phyloP scores from a whole-genome alignment of 805 yeast genomes.

The Kluyveromyces nonfermentans region DNA sequence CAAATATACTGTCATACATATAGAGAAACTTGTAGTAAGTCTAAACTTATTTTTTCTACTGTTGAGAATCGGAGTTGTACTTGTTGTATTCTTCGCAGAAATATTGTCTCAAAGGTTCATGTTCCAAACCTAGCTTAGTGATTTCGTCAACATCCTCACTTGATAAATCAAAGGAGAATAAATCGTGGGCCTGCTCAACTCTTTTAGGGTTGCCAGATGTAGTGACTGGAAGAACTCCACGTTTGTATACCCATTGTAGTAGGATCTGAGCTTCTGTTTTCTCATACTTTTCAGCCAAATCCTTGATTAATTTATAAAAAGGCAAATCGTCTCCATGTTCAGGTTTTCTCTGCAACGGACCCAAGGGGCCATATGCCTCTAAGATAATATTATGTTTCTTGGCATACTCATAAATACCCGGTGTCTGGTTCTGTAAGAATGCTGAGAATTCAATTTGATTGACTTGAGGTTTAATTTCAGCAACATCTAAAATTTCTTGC shows the following conservation, averaged over 20 bases:
- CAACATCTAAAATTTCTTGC: conserved; percentile 32
- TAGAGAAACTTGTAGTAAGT: background rate
- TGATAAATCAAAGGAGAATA: conserved; percentile 46
- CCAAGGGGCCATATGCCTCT: conserved; percentile 63
- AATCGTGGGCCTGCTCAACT: conserved; percentile 44
- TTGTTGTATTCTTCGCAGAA: conserved; percentile 22
- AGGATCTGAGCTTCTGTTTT: conserved; percentile 56
- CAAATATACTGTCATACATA: background rate
- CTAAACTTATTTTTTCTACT: conserved; percentile 1
- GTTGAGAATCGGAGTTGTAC: conserved; percentile 19
- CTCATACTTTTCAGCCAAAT: conserved; percentile 46
- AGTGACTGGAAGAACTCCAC: conserved; percentile 63
- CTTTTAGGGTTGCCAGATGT: conserved; percentile 55
- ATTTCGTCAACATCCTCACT: conserved; percentile 41
- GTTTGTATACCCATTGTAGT: conserved; percentile 60
- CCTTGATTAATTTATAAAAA: conserved; percentile 32
- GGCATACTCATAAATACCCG: conserved; percentile 44
- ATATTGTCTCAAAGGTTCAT: conserved; percentile 27
- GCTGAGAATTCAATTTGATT: conserved; percentile 63
- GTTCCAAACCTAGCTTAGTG: conserved; percentile 33
- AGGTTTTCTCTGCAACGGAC: conserved; percentile 45
- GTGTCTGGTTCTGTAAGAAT: conserved; percentile 58
- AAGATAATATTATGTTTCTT: conserved; percentile 40
- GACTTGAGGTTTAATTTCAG: conserved; percentile 41
- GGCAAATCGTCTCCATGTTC: conserved; percentile 21